phyloP scores from a whole-genome alignment of 1,284 basidiomycete genomes.

The Testicularia cyperi region DNA sequence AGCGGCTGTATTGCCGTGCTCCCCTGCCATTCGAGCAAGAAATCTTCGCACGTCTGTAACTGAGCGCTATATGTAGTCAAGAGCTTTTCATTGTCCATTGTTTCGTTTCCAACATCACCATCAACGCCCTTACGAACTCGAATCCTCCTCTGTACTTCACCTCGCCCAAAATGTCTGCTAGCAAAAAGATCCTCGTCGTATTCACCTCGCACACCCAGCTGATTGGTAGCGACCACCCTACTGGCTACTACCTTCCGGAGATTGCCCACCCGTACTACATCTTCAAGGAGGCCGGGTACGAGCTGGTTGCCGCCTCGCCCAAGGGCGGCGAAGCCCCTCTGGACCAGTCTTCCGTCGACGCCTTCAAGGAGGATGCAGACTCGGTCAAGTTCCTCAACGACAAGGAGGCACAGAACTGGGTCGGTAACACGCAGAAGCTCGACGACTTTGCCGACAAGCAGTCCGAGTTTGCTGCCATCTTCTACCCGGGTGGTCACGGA shows the following conservation, averaged over 20 bases:
- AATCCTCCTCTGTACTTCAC: too few species aligned
- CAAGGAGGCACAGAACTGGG: slow-evolving; percentile 65
- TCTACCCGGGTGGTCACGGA: slow-evolving; percentile 72
- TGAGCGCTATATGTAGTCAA: too few species aligned
- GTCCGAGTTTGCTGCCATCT: slow-evolving; percentile 70
- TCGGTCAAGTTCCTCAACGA: slow-evolving; percentile 70
- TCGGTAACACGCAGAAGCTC: slow-evolving; percentile 67
- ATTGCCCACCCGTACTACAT: slow-evolving; percentile 79
- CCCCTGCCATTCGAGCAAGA: too few species aligned
- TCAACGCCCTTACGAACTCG: too few species aligned
- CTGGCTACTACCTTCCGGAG: slow-evolving; percentile 64
- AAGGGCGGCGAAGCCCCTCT: slow-evolving; percentile 73
- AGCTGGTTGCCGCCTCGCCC: slow-evolving; percentile 73
- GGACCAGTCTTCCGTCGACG: slow-evolving; percentile 68
- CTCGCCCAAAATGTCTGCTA: background rate
- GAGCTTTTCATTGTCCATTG: too few species aligned
- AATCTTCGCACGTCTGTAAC: too few species aligned
- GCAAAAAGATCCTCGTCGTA: slow-evolving; percentile 68
- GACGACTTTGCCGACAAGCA: slow-evolving; percentile 67
- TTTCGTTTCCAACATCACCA: too few species aligned
- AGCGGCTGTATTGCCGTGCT: too few species aligned
- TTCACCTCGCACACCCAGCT: slow-evolving; percentile 72
- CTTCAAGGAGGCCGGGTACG: slow-evolving; percentile 65
- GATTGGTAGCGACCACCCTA: slow-evolving; percentile 66
- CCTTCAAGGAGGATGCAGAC: slow-evolving; percentile 66